A percentile compares a stretch with the other conserved stretches of the same genome.
phyloP scores from a whole-genome alignment of 140 eudicot genomes.

The Cichorium intybus region DNA sequence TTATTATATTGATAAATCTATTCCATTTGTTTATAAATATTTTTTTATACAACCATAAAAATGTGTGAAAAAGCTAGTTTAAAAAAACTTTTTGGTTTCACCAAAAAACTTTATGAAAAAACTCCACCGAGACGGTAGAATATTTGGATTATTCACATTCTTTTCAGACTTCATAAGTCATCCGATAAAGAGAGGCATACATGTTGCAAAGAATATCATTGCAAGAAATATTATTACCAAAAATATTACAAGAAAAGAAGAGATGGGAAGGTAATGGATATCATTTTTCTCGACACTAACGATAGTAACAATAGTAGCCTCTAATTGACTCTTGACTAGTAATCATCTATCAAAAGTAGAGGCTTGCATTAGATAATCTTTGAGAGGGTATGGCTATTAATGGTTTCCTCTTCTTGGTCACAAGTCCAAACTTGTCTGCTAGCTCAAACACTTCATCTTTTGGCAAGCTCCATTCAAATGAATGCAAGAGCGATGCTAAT shows the following conservation, averaged over 20 bases:
- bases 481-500: conserved; percentile 42
- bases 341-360: conserved; percentile 10
- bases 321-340: background rate
- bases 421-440: conserved; percentile 37
- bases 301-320: background rate
- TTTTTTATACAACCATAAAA: no score
- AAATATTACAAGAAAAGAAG: background rate
- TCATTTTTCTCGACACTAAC: background rate
- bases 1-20: no score
- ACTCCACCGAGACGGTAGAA: background rate
- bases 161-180: background rate
- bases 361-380: conserved; percentile 24
- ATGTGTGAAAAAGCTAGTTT: no score
- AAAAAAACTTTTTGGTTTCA: no score
- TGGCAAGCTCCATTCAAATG: conserved; percentile 38
- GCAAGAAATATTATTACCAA: background rate
- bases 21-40: no score
- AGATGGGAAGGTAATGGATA: background rate
- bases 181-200: no score
- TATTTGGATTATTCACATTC: background rate
- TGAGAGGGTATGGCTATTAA: conserved; percentile 37
- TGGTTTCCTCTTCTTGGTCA: conserved; percentile 33
- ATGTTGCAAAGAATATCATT: background rate
- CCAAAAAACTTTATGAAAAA: no score
- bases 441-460: conserved; percentile 33